These are phyloP conservation scores for Arabidopsis arenosa DNA, from an alignment of 345 rosid species.

Conservation along the genomic window DNA sequence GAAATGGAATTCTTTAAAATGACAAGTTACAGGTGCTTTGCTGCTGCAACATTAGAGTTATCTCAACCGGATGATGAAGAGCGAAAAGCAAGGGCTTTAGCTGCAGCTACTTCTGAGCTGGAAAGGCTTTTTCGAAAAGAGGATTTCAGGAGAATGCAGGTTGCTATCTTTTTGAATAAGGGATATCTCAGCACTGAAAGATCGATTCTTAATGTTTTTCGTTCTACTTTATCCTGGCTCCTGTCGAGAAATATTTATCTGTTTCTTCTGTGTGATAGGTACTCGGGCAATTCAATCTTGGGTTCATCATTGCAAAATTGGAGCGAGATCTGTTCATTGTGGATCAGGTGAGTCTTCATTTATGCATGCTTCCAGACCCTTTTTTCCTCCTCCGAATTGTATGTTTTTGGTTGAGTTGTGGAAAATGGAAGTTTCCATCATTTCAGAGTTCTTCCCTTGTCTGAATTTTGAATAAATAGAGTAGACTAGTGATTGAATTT, in stretches of 20 bases:
- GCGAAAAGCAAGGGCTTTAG: slow-evolving; percentile 73
- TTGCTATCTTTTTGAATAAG: slow-evolving; percentile 38
- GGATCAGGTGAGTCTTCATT: slow-evolving; percentile 76
- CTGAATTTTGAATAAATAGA: slow-evolving; percentile 11
- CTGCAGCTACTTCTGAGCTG: slow-evolving; percentile 87
- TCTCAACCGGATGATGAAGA: slow-evolving; percentile 86
- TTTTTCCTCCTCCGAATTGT: slow-evolving; percentile 24
- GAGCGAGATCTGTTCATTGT: slow-evolving; percentile 91
- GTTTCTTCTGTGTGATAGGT: slow-evolving; percentile 53
- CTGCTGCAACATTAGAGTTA: slow-evolving; percentile 87
- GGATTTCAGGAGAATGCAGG: slow-evolving; percentile 94
- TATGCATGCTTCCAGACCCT: slow-evolving; percentile 30
- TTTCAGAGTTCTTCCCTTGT: slow-evolving; percentile 13
- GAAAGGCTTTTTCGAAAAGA: slow-evolving; percentile 89
- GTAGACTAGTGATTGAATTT: slow-evolving; percentile 33
- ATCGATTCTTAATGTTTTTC: neutral
- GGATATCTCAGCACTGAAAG: neutral
- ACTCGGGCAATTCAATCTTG: slow-evolving; percentile 96
- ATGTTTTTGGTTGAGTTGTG: slow-evolving; percentile 1
- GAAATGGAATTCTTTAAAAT: slow-evolving; percentile 17
- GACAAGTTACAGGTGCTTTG: slow-evolving; percentile 60
- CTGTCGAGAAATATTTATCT: slow-evolving; percentile 15
- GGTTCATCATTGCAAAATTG: slow-evolving; percentile 91
- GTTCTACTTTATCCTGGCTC: slow-evolving; percentile 23
- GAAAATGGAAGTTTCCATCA: slow-evolving; percentile 11